Evolutionary conservation across 2,329 filamentous ascomycete genomes (phyloP).

Genomic region (Apiospora pterosperma): DNA sequence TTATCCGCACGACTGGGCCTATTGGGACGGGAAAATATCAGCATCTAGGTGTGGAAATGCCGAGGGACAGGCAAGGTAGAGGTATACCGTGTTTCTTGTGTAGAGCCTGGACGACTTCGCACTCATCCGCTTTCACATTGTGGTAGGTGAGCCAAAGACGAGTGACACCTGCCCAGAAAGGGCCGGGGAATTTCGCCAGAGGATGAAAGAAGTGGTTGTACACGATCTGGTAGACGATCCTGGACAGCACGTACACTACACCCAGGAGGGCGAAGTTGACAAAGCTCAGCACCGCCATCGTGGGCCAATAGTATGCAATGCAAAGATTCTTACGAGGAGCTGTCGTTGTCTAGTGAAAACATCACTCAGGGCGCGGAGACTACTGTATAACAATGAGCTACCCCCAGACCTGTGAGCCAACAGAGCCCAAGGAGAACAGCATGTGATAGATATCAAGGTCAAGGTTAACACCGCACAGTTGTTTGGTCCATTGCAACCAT

Average conservation of each 20-base stretch:
- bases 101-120: slow-evolving; percentile 35
- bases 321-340: not conserved
- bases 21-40: not conserved
- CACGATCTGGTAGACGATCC: slow-evolving; percentile 42
- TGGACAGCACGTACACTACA: slow-evolving; percentile 28
- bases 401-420: not conserved
- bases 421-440: not conserved
- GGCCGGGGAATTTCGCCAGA: slow-evolving; percentile 48
- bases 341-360: not conserved
- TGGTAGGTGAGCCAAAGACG: slow-evolving; percentile 51
- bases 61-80: not conserved
- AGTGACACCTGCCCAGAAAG: slow-evolving; percentile 53
- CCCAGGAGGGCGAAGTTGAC: slow-evolving; percentile 29
- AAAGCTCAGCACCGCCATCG: slow-evolving; percentile 32
- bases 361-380: not conserved
- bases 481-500: not conserved
- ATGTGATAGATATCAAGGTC: not conserved
- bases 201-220: slow-evolving; percentile 51
- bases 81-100: slow-evolving; percentile 46
- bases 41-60: too few relatives aligned
- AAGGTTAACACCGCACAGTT: not conserved
- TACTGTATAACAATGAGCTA: not conserved
- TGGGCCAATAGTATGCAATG: not conserved
- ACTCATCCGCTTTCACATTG: slow-evolving; percentile 44
- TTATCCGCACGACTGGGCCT: slow-evolving; percentile 52